Percentiles rank a stretch among this genome's conserved stretches.
Conservation (phyloP, 139 green algal species). For the Closterium sp. region DNA sequence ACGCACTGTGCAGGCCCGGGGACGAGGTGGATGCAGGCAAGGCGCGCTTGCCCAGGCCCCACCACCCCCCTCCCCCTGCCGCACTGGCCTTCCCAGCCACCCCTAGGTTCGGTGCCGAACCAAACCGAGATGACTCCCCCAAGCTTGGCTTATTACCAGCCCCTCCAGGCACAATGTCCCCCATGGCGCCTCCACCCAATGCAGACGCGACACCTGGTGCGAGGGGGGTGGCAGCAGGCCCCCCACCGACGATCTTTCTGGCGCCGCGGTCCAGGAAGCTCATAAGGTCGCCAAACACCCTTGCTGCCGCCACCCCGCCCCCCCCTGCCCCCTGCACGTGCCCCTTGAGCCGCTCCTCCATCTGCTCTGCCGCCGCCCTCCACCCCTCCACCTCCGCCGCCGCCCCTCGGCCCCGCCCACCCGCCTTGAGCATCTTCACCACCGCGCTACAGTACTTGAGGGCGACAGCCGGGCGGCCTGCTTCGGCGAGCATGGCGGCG, state of each 20-base stretch:
- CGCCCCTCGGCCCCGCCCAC: neutral
- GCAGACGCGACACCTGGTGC: neutral
- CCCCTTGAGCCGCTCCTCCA: slow-evolving; percentile 36
- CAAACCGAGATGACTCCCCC: neutral
- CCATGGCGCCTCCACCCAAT: neutral
- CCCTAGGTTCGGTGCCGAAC: neutral
- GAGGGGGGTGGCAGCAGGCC: neutral
- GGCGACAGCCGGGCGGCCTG: slow-evolving; percentile 23
- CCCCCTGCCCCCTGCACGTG: slow-evolving; percentile 18
- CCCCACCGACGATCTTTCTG: slow-evolving; percentile 8
- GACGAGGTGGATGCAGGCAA: neutral
- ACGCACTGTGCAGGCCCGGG: neutral
- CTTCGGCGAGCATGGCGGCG: slow-evolving; percentile 51
- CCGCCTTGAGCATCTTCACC: slow-evolving; percentile 5
- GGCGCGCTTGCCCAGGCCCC: neutral
- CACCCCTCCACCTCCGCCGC: slow-evolving; percentile 13
- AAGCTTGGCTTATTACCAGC: neutral
- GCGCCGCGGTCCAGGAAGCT: slow-evolving; percentile 7
- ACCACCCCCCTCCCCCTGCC: slow-evolving; percentile 2
- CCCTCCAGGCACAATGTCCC: neutral
- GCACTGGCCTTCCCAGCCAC: neutral
- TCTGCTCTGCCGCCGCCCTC: neutral
- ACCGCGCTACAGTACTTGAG: slow-evolving; percentile 32
- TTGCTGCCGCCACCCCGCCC: neutral
- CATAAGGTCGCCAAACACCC: slow-evolving; percentile 9